Percentiles rank a stretch among this genome's conserved stretches.
phyloP scores from a whole-genome alignment of 306 rosid genomes.

The Begonia masoniana region DNA sequence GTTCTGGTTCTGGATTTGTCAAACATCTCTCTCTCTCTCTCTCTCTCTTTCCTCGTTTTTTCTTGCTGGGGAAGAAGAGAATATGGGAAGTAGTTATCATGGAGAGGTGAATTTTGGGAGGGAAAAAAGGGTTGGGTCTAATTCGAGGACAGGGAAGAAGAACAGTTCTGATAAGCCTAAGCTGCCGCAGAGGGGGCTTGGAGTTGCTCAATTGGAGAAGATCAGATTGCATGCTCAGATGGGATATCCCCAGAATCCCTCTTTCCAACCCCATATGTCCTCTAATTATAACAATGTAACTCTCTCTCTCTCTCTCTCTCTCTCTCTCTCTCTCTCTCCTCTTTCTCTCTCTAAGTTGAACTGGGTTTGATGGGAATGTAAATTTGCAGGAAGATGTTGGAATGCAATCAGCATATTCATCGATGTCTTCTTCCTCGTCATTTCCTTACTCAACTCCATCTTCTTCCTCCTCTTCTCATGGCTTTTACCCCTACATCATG shows the following conservation, averaged over 20 bases:
- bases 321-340: background rate
- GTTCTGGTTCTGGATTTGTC: conserved; percentile 35
- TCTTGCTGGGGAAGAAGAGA: conserved; percentile 3
- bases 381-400: conserved; percentile 55
- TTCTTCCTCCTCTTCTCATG: conserved; percentile 44
- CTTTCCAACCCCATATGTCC: conserved; percentile 31
- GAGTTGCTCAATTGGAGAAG: conserved; percentile 98
- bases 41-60: background rate
- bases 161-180: conserved; percentile 74
- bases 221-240: conserved; percentile 92
- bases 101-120: conserved; percentile 82
- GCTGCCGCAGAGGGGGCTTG: conserved; percentile 96
- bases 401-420: conserved; percentile 52
- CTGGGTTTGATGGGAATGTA: background rate
- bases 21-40: conserved; percentile 7
- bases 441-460: conserved; percentile 60
- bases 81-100: conserved; percentile 58
- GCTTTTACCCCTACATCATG: background rate
- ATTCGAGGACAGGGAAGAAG: conserved; percentile 72
- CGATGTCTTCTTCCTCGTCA: conserved; percentile 57
- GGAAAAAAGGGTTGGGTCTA: conserved; percentile 33
- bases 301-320: background rate
- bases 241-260: conserved; percentile 24
- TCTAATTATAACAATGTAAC: conserved; percentile 44
- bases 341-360: background rate